Base-by-base conservation (phyloP, 768 basidiomycete genomes). In the Suillus plorans region DNA sequence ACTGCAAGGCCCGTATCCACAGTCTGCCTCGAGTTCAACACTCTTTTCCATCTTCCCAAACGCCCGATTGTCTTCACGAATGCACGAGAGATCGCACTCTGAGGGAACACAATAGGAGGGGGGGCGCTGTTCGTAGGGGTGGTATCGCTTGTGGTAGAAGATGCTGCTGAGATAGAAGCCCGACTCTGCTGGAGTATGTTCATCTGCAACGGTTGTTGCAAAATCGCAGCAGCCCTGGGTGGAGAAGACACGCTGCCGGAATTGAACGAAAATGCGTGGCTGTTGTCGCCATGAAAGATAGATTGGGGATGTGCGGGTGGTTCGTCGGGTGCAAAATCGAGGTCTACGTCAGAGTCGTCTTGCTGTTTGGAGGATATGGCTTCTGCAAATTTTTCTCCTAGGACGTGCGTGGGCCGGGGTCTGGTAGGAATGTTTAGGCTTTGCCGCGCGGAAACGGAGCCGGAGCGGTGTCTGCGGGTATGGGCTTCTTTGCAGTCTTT, bases 41-140 rank as follows among this genome's bases (percentile, higher is more conserved):
- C 92, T 7, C 94, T 86, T 70, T 84, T 91, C 91, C 94, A 91
- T 12, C 90, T 80, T 2, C 94, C 94, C 20, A 96, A 77, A 6
- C 90, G 84, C 5, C 94, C 92, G 36, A 95, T 88, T 3, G 94
- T 94, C 76, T 87, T 90, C 61, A 91, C 88, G 56, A 95, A 85
- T 13, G 85, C 91, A 1, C 92, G 84, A 0, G 91, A 92, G 18
- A 95, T 79, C 0, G 88, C 81, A 69, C 82, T 86, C 61, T 89
- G 86, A 1, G 87, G 84, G 14, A 87, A 77, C 8, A 82, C 70
- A 0, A 70, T 62, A 2, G 80, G 76, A 8, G 84, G 73, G 0
- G 71, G 69, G 10, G 58, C 42, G 14, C 39, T 36, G 39, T 25
- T 41, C 41, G 64, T 65, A 42, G 57, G 62, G 12, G 53, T 55